phyloP scores from a whole-genome alignment of 345 rosid genomes.

The Odontarrhena argentea region DNA sequence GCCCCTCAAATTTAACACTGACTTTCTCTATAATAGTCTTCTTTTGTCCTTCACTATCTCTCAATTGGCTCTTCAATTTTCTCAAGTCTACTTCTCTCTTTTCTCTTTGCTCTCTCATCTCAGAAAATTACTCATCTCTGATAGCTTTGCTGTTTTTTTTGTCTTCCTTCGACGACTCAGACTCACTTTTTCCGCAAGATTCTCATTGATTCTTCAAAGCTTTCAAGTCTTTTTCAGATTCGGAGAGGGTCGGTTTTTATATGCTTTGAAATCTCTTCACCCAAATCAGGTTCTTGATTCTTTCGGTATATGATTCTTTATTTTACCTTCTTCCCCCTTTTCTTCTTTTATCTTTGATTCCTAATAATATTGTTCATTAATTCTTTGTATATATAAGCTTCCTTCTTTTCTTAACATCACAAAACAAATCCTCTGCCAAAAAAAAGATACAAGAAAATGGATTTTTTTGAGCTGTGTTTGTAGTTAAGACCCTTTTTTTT shows the following conservation, averaged over 20 bases:
- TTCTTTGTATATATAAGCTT: conserved; percentile 27
- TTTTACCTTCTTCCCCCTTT: conserved; percentile 5
- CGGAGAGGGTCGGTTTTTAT: conserved; percentile 37
- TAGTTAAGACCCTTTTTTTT: conserved; percentile 5
- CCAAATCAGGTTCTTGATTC: conserved; percentile 46
- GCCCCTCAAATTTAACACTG: conserved; percentile 33
- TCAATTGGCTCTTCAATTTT: conserved; percentile 20
- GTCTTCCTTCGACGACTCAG: conserved; percentile 34
- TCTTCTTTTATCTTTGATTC: conserved; percentile 21
- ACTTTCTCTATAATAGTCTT: conserved; percentile 30
- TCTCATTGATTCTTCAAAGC: conserved; percentile 41
- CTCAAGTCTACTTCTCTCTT: neutral
- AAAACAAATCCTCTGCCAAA: conserved; percentile 12
- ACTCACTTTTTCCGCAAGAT: conserved; percentile 33
- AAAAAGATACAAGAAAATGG: neutral
- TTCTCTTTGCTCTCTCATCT: neutral
- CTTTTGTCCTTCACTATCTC: conserved; percentile 22
- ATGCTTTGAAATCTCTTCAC: conserved; percentile 39
- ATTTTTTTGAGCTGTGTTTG: conserved; percentile 27
- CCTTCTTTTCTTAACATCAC: conserved; percentile 21
- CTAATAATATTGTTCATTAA: conserved; percentile 11
- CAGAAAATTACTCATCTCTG: conserved; percentile 16
- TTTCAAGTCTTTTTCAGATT: conserved; percentile 36
- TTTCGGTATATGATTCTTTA: conserved; percentile 35
- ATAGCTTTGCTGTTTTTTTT: conserved; percentile 29